Percentiles rank a stretch among this genome's conserved stretches.
Conservation (phyloP, 176 grass and related monocot genomes). For the Eleusine coracana region DNA sequence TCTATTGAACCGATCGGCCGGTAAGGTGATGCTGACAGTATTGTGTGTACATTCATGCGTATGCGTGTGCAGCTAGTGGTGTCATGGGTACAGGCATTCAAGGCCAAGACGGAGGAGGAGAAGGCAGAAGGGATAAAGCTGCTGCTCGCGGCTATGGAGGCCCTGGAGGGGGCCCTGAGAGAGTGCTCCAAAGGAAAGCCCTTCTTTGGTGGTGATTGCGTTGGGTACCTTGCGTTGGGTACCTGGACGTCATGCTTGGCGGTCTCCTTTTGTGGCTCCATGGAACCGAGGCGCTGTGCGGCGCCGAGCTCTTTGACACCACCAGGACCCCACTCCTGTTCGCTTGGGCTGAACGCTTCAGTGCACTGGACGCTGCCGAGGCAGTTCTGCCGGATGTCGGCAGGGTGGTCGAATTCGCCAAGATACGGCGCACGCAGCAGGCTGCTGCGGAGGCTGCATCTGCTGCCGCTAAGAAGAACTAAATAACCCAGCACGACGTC, state of each 20-base stretch:
- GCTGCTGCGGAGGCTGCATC: background rate
- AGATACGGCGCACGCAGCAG: background rate
- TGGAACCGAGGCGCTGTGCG: background rate
- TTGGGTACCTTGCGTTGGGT: slow-evolving; percentile 42
- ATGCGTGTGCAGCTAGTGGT: background rate
- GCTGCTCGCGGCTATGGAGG: background rate
- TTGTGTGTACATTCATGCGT: background rate
- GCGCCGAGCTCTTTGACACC: slow-evolving; percentile 25
- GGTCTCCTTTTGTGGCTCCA: slow-evolving; percentile 3
- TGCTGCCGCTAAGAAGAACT: slow-evolving; percentile 14
- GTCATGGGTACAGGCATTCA: background rate
- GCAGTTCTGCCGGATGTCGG: slow-evolving; percentile 24
- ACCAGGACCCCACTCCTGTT: slow-evolving; percentile 34
- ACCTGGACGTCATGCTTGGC: slow-evolving; percentile 52
- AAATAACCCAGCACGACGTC: background rate
- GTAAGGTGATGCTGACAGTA: background rate
- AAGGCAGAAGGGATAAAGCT: slow-evolving; percentile 28
- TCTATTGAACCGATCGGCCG: background rate
- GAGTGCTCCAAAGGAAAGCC: slow-evolving; percentile 40
- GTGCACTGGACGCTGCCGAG: slow-evolving; percentile 18
- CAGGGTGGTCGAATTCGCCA: slow-evolving; percentile 5
- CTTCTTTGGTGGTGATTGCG: slow-evolving; percentile 60
- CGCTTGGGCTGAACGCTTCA: slow-evolving; percentile 48
- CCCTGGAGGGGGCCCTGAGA: slow-evolving; percentile 39
- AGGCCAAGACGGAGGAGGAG: slow-evolving; percentile 36